These are phyloP conservation scores for Achaetomium macrosporum DNA, from an alignment of 2,329 filamentous ascomycete species.

Conservation along the genomic window DNA sequence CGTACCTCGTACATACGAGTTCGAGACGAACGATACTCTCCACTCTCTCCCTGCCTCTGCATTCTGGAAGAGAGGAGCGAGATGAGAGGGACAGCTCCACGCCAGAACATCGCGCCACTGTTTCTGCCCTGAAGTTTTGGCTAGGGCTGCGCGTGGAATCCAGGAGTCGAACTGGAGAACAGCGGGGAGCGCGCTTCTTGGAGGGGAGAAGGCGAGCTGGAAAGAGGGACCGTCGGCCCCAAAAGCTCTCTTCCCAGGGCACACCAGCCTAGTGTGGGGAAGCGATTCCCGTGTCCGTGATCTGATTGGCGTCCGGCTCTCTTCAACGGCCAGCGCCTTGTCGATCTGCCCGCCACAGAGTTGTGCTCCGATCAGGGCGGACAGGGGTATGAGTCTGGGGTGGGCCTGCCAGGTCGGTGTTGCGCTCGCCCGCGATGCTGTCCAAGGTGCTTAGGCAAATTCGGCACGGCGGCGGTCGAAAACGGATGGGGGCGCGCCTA, in stretches of 20 bases:
- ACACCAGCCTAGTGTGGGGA: constrained; percentile 17
- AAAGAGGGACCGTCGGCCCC: constrained; percentile 25
- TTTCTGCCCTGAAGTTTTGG: constrained; percentile 1
- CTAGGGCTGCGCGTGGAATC: constrained; percentile 7
- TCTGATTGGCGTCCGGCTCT: constrained; percentile 14
- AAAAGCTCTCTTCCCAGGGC: constrained; percentile 5
- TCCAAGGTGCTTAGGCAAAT: constrained; percentile 1
- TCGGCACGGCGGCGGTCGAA: constrained; percentile 4
- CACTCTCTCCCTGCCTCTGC: neutral
- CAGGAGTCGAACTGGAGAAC: constrained; percentile 16
- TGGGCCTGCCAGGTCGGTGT: neutral
- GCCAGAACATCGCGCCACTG: constrained; percentile 5
- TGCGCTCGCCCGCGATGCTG: neutral
- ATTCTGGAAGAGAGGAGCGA: constrained; percentile 3
- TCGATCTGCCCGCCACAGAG: constrained; percentile 14
- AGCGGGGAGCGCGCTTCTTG: constrained; percentile 5
- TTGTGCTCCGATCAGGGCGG: constrained; percentile 19
- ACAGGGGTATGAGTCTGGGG: constrained; percentile 16
- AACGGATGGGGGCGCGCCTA: constrained; percentile 9
- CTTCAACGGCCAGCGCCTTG: constrained; percentile 16
- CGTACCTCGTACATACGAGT: neutral
- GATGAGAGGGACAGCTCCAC: constrained; percentile 12
- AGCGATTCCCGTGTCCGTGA: neutral
- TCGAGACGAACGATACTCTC: neutral
- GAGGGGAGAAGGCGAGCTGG: constrained; percentile 9